Conservation (phyloP, 352 stramenopile genomes). For the Phytophthora macrochlamydospora region DNA sequence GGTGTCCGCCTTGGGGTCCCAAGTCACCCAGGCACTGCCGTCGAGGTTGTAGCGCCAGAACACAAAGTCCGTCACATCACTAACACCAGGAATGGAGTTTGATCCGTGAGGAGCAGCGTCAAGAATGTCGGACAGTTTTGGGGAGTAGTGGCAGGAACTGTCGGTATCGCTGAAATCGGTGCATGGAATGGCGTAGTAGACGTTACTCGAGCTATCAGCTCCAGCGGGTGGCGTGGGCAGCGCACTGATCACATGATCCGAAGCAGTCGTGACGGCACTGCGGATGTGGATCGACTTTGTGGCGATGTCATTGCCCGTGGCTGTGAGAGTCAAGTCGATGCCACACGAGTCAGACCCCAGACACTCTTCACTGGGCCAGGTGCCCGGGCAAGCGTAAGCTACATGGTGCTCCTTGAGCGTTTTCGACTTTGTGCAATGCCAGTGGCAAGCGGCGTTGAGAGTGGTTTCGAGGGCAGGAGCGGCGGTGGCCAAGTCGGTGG, state of each 20-base stretch:
- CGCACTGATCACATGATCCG: slow-evolving; percentile 31
- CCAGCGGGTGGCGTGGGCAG: slow-evolving; percentile 6
- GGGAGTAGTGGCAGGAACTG: slow-evolving; percentile 11
- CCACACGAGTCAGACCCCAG: slow-evolving; percentile 15
- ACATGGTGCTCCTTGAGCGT: slow-evolving; percentile 8
- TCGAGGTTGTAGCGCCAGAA: slow-evolving; percentile 60
- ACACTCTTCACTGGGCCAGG: not conserved
- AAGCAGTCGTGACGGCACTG: slow-evolving; percentile 12
- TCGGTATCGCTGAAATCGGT: slow-evolving; percentile 8
- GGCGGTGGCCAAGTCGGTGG: not conserved
- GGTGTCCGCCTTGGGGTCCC: slow-evolving; percentile 5
- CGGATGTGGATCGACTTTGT: slow-evolving; percentile 26
- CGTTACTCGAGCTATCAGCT: slow-evolving; percentile 4
- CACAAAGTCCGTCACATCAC: not conserved
- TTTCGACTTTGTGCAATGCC: slow-evolving; percentile 14
- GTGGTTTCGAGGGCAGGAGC: not conserved
- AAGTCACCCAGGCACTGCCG: slow-evolving; percentile 8
- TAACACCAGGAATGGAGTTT: not conserved
- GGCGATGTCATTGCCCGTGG: slow-evolving; percentile 44
- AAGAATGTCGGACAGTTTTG: slow-evolving; percentile 22
- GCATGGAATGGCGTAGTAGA: slow-evolving; percentile 21
- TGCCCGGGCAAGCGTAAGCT: slow-evolving; percentile 8
- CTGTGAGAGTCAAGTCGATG: slow-evolving; percentile 42
- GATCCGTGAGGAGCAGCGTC: not conserved
- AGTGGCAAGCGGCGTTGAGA: slow-evolving; percentile 5